Conservation (phyloP, 768 basidiomycete species). For the Goffeauzyma gilvescens region DNA sequence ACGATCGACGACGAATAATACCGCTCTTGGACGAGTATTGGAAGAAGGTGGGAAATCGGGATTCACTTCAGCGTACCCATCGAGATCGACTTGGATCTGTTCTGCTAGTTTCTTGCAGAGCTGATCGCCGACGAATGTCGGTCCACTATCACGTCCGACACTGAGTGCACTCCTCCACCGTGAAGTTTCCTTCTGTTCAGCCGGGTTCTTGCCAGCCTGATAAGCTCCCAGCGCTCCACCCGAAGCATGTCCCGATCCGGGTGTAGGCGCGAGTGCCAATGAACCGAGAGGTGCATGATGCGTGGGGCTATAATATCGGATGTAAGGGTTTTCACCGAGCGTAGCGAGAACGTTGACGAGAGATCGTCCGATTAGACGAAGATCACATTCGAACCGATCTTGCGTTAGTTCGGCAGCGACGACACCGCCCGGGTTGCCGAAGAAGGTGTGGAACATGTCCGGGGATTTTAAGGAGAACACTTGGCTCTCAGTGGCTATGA, state of each 20-base stretch:
- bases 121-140: conserved; percentile 48
- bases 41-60: conserved; percentile 49
- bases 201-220: conserved; percentile 4
- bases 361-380: conserved; percentile 41
- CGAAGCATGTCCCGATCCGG: conserved; percentile 3
- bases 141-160: conserved; percentile 9
- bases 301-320: conserved; percentile 76
- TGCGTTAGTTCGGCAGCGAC: conserved; percentile 48
- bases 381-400: conserved; percentile 66
- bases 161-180: conserved; percentile 30
- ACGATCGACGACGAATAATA: conserved; percentile 84
- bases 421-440: conserved; percentile 58
- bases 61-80: conserved; percentile 69
- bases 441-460: conserved; percentile 67
- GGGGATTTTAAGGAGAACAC: conserved; percentile 64
- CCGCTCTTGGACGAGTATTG: conserved; percentile 44
- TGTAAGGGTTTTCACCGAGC: conserved; percentile 74
- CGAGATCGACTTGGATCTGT: conserved; percentile 62
- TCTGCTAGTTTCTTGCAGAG: conserved; percentile 64
- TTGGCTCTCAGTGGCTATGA: conserved; percentile 62
- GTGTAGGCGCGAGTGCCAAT: conserved; percentile 43
- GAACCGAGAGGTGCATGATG: conserved; percentile 69
- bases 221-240: background rate
- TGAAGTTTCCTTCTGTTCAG: conserved; percentile 14
- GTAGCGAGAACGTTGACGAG: conserved; percentile 77